These are phyloP conservation scores for Nephromyces sp. DNA, from an alignment of 169 alveolate genomes.

Conservation along the genomic window DNA sequence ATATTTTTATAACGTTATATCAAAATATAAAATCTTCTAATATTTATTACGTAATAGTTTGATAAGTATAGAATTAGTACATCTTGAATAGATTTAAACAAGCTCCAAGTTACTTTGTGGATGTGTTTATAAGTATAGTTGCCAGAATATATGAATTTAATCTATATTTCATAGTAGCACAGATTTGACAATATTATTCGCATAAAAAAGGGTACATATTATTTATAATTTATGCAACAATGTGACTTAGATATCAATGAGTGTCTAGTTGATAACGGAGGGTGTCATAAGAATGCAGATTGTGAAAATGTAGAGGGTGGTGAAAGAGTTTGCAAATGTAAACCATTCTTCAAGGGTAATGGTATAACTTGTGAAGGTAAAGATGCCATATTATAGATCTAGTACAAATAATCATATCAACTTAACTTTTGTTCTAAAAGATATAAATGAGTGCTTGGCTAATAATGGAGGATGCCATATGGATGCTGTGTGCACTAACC, in stretches of 20 bases:
- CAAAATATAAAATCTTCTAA: too few relatives aligned
- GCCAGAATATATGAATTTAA: too few relatives aligned
- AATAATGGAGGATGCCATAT: constrained; percentile 20
- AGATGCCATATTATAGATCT: not conserved
- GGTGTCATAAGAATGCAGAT: not conserved
- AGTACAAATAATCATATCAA: too few relatives aligned
- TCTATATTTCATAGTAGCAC: too few relatives aligned
- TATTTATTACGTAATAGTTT: not conserved
- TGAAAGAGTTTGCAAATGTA: not conserved
- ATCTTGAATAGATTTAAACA: not conserved
- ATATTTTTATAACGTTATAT: too few relatives aligned
- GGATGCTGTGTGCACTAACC: constrained; percentile 29
- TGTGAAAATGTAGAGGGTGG: not conserved
- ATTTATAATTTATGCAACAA: not conserved
- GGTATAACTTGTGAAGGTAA: not conserved
- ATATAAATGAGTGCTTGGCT: constrained; percentile 34
- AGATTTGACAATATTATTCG: not conserved
- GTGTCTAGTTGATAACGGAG: not conserved
- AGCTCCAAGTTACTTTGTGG: not conserved
- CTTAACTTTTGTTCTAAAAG: too few relatives aligned
- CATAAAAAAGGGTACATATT: not conserved
- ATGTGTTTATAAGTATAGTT: not conserved
- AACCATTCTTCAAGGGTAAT: not conserved
- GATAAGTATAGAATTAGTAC: not conserved
- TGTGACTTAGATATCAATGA: not conserved